A percentile compares a stretch with the other conserved stretches of the same genome.
Conservation (phyloP, 345 rosid species). For the Eucalyptus globulus region DNA sequence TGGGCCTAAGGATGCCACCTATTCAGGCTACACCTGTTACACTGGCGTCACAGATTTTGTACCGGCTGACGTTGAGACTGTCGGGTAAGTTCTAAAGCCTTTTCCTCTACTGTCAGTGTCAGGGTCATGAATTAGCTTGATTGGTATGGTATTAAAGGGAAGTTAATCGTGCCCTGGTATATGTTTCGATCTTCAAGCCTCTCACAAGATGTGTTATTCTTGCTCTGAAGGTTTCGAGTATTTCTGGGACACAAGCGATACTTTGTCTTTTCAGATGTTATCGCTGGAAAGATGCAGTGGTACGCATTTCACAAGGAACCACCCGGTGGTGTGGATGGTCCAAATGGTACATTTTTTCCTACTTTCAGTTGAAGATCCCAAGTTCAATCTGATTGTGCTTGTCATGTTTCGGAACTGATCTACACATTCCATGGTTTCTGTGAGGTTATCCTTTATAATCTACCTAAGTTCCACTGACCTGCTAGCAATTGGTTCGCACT, state of each 20-base stretch:
- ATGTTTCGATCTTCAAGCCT: background rate
- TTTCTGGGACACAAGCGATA: slow-evolving; percentile 93
- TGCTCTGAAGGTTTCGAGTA: slow-evolving; percentile 50
- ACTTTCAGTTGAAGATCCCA: background rate
- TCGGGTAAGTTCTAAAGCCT: slow-evolving; percentile 45
- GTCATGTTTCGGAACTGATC: background rate
- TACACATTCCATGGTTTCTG: background rate
- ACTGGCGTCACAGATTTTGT: slow-evolving; percentile 88
- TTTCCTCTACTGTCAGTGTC: background rate
- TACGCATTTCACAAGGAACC: slow-evolving; percentile 87
- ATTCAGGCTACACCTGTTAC: slow-evolving; percentile 91
- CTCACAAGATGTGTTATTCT: background rate
- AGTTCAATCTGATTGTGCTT: background rate
- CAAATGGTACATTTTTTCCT: slow-evolving; percentile 27
- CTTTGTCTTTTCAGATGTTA: slow-evolving; percentile 88
- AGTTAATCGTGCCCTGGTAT: background rate
- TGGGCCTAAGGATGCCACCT: slow-evolving; percentile 59
- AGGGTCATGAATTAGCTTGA: background rate
- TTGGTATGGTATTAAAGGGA: background rate
- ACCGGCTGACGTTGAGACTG: slow-evolving; percentile 83
- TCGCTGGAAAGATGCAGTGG: slow-evolving; percentile 99
- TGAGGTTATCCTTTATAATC: background rate
- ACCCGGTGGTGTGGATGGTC: slow-evolving; percentile 69
- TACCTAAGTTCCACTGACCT: background rate
- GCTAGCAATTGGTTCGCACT: background rate